phyloP scores from a whole-genome alignment of 768 basidiomycete species.

The Rhodosporidiobolus sp. region DNA sequence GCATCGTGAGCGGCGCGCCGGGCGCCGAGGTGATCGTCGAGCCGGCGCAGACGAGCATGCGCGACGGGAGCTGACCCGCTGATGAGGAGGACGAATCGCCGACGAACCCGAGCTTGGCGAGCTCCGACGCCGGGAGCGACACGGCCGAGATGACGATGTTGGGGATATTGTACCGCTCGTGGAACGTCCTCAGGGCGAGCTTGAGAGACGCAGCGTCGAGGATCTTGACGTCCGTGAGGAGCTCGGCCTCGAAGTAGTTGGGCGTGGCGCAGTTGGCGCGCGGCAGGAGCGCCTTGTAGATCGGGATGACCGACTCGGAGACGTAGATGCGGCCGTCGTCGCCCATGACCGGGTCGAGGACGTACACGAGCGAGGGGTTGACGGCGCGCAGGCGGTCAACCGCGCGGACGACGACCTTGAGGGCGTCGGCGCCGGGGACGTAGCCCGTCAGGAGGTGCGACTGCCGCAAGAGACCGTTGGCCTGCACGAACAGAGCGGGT shows the following conservation, averaged over 20 bases:
- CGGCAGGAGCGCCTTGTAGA: slow-evolving; percentile 70
- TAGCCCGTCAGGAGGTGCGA: slow-evolving; percentile 83
- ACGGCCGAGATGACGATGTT: slow-evolving; percentile 76
- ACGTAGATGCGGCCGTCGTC: slow-evolving; percentile 88
- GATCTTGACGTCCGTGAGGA: slow-evolving; percentile 70
- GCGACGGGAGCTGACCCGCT: neutral
- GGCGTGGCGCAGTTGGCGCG: slow-evolving; percentile 91
- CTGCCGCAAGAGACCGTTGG: slow-evolving; percentile 69
- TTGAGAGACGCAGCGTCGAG: slow-evolving; percentile 65
- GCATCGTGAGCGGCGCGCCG: slow-evolving; percentile 42
- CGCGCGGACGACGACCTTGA: slow-evolving; percentile 64
- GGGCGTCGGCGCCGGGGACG: slow-evolving; percentile 75
- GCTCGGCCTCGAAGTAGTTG: slow-evolving; percentile 97
- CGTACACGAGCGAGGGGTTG: slow-evolving; percentile 68
- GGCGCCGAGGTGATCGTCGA: slow-evolving; percentile 56
- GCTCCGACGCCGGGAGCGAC: slow-evolving; percentile 62
- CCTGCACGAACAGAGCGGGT: neutral
- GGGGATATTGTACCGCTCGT: slow-evolving; percentile 69
- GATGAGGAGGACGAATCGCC: neutral
- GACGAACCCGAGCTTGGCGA: slow-evolving; percentile 46
- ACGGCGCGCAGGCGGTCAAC: slow-evolving; percentile 61
- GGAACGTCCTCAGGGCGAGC: slow-evolving; percentile 67
- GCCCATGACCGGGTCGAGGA: slow-evolving; percentile 93
- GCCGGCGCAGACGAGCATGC: slow-evolving; percentile 72
- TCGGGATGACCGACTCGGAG: slow-evolving; percentile 75